Evolutionary conservation across 139 green algal species (phyloP), one percentile per base, ranked within the genome.

Genomic region (Yamagishiella unicocca): DNA sequence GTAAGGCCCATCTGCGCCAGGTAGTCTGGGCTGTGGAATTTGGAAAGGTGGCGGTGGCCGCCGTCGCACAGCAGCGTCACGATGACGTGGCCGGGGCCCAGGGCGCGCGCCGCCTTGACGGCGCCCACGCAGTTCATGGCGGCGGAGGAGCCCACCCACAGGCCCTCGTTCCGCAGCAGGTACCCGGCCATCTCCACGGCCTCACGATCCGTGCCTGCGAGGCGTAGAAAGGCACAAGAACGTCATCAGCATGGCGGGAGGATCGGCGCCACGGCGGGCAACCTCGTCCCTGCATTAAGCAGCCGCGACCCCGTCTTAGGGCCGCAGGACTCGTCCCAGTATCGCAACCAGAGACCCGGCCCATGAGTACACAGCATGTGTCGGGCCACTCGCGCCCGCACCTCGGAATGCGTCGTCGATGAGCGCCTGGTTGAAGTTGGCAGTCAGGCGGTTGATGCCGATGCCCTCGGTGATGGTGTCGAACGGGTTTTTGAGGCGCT

Each of bases 31-130:
- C 90, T 98, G 85, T 98, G 95, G 87, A 99, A 99, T 87, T 97
- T 97, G 87, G 87, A 96, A 38, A 99, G 90, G 84, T 99, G 96
- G 3, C 96, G 92, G 5, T 94, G 87, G 17, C 96, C 96, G 14
- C 96, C 96, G 55, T 98, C 97, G 88, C 97, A 99, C 72, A 98
- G 91, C 33, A 99, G 88, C 6, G 97, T 99, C 2, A 99, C 97
- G 29, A 99, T 89, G 2, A 91, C 95, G 90, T 97, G 93, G n/a
- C 96, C 96, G 0, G 95, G 95, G 0, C 96, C 95, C 43, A 99
- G 90, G 25, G 50, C 61, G 2, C 85, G 66, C 27, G 90, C 90
- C 4, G 76, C 90, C 89, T 99, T 99, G 54, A 98, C 96, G 0
- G 97, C 97, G 0, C 96, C 96, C 24, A 98, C 96, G 71, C 95